Base-by-base conservation (phyloP, 1,284 basidiomycete genomes). In the Rhodotorula glutinis region DNA sequence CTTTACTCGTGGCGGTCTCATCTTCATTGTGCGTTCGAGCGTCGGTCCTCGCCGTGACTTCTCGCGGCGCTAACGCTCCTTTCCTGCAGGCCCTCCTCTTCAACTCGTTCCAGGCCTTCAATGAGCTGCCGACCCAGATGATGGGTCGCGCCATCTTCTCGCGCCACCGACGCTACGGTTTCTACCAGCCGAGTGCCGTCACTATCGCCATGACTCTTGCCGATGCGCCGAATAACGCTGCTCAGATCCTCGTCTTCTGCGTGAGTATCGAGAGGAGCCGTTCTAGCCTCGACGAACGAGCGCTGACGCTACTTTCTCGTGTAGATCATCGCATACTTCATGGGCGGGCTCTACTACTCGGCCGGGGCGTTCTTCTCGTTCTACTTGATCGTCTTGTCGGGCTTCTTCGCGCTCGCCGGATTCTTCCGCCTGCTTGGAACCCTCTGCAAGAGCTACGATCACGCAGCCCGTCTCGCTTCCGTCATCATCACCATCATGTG, bases 1-100 rank as follows among this genome's bases (percentile, higher is more conserved):
- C 0, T 95, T 95, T 80, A 92, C 91, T 27, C 85, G 91, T 70
- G 92, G 91, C 40, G 86, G 90, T 79, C 86, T 91, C 53, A 86
- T 94, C 62, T 76, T 77, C 65, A 66, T 81, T 56, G 87, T 86
- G 58, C 80, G 51, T 60, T 7, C 43, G 21, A 21, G n/a, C 33
- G 33, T 5, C 11, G 33, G 33, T 38, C 33, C 11, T 11, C 11
- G 7, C 11, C 33, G 33, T 38, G 7, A 38, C 11, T 11, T 38
- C n/a, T 5, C 33, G 11, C 33, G 33, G 11, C 5, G 43, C 43
- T 44, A 16, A 44, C 17, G 14, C 43, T 19, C 43, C n/a, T 11
- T 23, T n/a, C 4, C 11, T n/a, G 11, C 49, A 51, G 49, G 25
- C 58, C 8, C 54, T 92, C 66, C 79, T 93, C 44, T 88, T 88